These are phyloP conservation scores for Stemphylium lycopersici DNA, from an alignment of 2,329 filamentous ascomycete genomes.

Conservation along the genomic window DNA sequence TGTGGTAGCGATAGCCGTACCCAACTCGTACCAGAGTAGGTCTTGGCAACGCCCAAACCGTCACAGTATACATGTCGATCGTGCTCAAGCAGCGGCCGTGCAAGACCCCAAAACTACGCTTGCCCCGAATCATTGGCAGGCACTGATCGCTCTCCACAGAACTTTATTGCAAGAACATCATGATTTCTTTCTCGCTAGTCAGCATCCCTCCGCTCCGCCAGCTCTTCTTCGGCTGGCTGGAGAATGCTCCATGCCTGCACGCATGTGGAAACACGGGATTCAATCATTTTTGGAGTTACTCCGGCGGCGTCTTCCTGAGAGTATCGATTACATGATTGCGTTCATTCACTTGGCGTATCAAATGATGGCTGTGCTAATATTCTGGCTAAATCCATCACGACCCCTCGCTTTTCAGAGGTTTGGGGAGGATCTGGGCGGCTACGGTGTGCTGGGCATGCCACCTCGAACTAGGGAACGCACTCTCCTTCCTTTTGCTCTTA, in stretches of 20 bases:
- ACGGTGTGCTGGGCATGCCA: too few species aligned
- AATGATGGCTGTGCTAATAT: conserved; percentile 71
- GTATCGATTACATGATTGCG: conserved; percentile 85
- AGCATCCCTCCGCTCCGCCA: conserved; percentile 76
- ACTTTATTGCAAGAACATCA: conserved; percentile 76
- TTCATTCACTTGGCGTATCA: conserved; percentile 91
- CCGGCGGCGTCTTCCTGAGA: conserved; percentile 71
- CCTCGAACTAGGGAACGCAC: too few species aligned
- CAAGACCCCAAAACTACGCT: conserved; percentile 57
- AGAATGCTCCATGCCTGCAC: conserved; percentile 88
- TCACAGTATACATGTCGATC: conserved; percentile 84
- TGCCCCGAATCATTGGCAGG: conserved; percentile 78
- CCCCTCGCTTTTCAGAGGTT: too few species aligned
- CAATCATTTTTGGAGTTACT: conserved; percentile 79
- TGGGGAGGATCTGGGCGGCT: too few species aligned
- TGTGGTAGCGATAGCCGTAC: too few species aligned
- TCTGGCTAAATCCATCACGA: too few species aligned
- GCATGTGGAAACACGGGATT: conserved; percentile 95
- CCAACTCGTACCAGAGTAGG: too few species aligned
- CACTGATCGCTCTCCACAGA: conserved; percentile 79
- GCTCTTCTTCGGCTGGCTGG: conserved; percentile 71
- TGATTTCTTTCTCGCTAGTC: conserved; percentile 75
- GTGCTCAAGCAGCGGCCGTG: conserved; percentile 61
- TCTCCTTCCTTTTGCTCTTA: too few species aligned
- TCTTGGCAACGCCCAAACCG: too few species aligned